Evolutionary conservation across 2,329 filamentous ascomycete genomes (phyloP).

Genomic region (Aspergillus versicolor): DNA sequence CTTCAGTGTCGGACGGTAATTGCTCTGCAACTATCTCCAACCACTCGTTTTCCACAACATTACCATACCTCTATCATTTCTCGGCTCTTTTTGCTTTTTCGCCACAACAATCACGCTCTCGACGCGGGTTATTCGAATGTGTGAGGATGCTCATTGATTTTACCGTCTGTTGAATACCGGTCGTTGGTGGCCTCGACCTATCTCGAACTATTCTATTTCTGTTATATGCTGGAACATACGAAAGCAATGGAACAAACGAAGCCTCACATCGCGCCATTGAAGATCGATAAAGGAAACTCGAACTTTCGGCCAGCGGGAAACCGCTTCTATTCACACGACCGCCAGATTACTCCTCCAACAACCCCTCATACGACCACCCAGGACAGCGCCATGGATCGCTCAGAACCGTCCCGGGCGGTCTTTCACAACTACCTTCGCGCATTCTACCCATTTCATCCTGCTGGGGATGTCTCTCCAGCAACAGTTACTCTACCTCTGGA

Average conservation of each 20-base stretch:
- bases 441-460: slow-evolving; percentile 87
- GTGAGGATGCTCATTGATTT: slow-evolving; percentile 31
- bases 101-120: not conserved
- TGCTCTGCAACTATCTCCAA: slow-evolving; percentile 4
- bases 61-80: not conserved
- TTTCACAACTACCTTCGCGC: slow-evolving; percentile 95
- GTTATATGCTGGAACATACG: slow-evolving; percentile 14
- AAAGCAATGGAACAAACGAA: slow-evolving; percentile 36
- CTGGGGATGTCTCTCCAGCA: slow-evolving; percentile 71
- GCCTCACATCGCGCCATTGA: slow-evolving; percentile 38
- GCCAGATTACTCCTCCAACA: slow-evolving; percentile 72
- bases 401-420: slow-evolving; percentile 56
- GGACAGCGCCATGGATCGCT: slow-evolving; percentile 54
- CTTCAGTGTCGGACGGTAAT: slow-evolving; percentile 5
- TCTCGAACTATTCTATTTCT: not conserved
- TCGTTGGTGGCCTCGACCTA: slow-evolving; percentile 30
- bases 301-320: slow-evolving; percentile 19
- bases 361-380: slow-evolving; percentile 63
- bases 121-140: not conserved
- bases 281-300: slow-evolving; percentile 36
- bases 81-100: not conserved
- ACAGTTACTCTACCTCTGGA: slow-evolving; percentile 86
- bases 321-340: slow-evolving; percentile 29
- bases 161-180: slow-evolving; percentile 28
- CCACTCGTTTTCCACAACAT: not conserved